These are phyloP conservation scores for Globisporangium radiosum DNA, from an alignment of 352 stramenopile genomes.

Conservation along the genomic window DNA sequence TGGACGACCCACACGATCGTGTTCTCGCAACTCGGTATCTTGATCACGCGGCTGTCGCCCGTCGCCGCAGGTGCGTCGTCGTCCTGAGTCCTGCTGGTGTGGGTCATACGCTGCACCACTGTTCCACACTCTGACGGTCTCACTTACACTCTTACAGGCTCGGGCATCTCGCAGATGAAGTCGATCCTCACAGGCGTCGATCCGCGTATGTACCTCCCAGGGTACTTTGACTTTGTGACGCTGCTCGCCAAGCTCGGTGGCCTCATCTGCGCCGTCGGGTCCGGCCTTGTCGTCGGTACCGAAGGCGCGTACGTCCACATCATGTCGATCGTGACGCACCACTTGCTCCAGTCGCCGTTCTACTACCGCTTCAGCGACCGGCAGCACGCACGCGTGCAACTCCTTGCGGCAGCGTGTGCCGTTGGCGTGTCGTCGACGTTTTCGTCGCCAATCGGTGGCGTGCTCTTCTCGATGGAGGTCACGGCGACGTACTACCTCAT, in stretches of 20 bases:
- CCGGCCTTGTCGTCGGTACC: slow-evolving; percentile 94
- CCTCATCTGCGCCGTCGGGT: slow-evolving; percentile 91
- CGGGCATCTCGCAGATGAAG: slow-evolving; percentile 86
- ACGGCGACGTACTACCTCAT: slow-evolving; percentile 86
- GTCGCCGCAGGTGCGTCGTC: slow-evolving; percentile 35
- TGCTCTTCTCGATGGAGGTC: slow-evolving; percentile 94
- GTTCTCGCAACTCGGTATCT: slow-evolving; percentile 57
- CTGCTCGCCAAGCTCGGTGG: slow-evolving; percentile 89
- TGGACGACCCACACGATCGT: slow-evolving; percentile 67
- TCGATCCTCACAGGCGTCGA: slow-evolving; percentile 84
- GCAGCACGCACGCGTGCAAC: slow-evolving; percentile 77
- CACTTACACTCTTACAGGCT: slow-evolving; percentile 20
- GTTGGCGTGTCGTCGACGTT: slow-evolving; percentile 91
- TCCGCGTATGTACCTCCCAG: slow-evolving; percentile 68
- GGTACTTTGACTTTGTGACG: slow-evolving; percentile 80
- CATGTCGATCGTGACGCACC: slow-evolving; percentile 89
- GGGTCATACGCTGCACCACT: neutral
- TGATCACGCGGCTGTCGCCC: slow-evolving; percentile 69
- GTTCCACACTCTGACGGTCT: neutral
- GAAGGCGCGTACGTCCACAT: slow-evolving; percentile 99
- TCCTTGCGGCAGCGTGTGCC: slow-evolving; percentile 88
- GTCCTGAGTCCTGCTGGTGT: neutral
- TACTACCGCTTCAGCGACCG: slow-evolving; percentile 76
- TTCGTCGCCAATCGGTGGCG: slow-evolving; percentile 90
- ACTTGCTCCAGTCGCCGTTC: slow-evolving; percentile 71